Evolutionary conservation across 257 asterid species (phyloP).

Genomic region (Rubia yunnanensis): DNA sequence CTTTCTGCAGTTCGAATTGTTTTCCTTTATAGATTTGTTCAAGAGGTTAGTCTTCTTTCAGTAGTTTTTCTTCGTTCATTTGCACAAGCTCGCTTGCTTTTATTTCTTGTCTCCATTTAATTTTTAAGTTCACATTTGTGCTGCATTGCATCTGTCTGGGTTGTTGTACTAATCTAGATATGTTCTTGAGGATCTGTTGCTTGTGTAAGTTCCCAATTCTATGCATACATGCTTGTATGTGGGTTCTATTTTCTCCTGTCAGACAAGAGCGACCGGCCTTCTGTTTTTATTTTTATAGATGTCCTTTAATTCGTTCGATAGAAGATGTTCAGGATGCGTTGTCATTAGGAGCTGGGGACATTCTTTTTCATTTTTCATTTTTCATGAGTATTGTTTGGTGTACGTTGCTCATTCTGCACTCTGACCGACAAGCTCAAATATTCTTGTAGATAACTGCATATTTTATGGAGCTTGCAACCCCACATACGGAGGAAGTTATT

Average conservation of each 20-base stretch:
- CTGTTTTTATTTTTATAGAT: background rate
- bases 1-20: constrained; percentile 98
- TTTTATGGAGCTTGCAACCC: constrained; percentile 97
- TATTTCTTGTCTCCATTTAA: background rate
- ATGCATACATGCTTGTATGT: background rate
- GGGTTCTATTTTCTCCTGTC: background rate
- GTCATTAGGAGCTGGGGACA: background rate
- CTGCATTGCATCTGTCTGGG: background rate
- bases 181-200: background rate
- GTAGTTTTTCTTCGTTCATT: background rate
- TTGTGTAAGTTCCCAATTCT: background rate
- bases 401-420: background rate
- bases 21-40: constrained; percentile 86
- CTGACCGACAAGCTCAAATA: background rate
- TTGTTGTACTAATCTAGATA: background rate
- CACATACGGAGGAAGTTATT: constrained; percentile 92
- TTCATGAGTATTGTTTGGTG: background rate
- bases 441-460: constrained; percentile 74
- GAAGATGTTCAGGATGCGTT: background rate
- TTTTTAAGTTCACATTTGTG: background rate
- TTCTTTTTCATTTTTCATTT: too few relatives aligned
- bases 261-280: background rate
- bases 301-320: background rate
- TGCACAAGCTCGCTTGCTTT: background rate
- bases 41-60: constrained; percentile 55